Evolutionary conservation across 2,329 filamentous ascomycete species (phyloP).

Genomic region (Cadophora gregata): DNA sequence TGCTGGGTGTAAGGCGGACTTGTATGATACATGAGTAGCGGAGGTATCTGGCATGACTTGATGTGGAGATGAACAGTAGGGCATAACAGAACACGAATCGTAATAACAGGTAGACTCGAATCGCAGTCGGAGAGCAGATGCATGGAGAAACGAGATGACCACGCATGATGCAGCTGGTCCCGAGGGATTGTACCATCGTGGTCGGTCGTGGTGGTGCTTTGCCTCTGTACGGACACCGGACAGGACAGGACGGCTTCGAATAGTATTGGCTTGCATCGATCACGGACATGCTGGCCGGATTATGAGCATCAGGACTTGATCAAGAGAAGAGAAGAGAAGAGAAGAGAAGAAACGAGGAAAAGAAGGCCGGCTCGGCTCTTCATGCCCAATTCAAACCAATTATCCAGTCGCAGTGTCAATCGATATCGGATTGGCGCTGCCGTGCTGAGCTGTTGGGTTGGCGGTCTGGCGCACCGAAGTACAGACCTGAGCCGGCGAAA

Average conservation of each 20-base stretch:
- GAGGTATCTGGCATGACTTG: not conserved
- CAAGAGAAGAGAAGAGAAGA: too few relatives aligned
- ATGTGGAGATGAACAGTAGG: not conserved
- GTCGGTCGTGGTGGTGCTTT: not conserved
- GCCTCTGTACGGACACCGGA: not conserved
- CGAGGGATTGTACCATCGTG: conserved; percentile 14
- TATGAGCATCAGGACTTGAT: not conserved
- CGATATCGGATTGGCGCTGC: not conserved
- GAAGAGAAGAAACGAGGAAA: too few relatives aligned
- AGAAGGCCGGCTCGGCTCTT: not conserved
- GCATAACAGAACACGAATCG: not conserved
- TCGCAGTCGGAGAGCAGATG: not conserved
- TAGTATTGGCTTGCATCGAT: not conserved
- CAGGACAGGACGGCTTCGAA: too few relatives aligned
- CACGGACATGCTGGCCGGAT: not conserved
- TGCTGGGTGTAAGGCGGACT: too few relatives aligned
- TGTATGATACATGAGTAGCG: not conserved
- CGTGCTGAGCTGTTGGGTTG: not conserved
- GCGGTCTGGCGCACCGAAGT: not conserved
- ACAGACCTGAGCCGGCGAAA: not conserved
- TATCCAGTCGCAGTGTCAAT: not conserved
- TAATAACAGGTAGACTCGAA: too few relatives aligned
- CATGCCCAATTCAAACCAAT: not conserved
- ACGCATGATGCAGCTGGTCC: conserved; percentile 14
- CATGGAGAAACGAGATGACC: not conserved